Percentiles rank a stretch among this genome's conserved stretches.
Evolutionary conservation across 2,329 filamentous ascomycete genomes (phyloP).

Genomic region (Simplicillium aogashimaense): DNA sequence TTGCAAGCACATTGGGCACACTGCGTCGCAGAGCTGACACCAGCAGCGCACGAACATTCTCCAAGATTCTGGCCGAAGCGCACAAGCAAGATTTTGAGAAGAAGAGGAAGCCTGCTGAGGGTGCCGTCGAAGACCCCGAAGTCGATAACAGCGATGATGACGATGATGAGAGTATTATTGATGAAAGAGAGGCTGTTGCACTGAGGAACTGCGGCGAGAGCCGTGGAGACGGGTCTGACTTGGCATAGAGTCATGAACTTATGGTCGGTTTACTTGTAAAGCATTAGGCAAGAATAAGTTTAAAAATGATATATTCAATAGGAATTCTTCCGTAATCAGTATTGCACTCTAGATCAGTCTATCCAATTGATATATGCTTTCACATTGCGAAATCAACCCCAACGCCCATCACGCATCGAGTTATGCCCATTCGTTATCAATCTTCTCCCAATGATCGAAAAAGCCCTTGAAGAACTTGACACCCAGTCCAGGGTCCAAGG

Average conservation of each 20-base stretch:
- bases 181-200: slow-evolving; percentile 7
- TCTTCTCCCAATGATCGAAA: slow-evolving; percentile 73
- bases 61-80: slow-evolving; percentile 66
- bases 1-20: slow-evolving; percentile 11
- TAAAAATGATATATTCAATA: too few species aligned
- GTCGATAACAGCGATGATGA: slow-evolving; percentile 18
- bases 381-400: too few species aligned
- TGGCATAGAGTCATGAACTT: too few species aligned
- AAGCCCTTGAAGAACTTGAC: slow-evolving; percentile 86
- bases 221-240: not conserved
- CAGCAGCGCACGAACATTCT: slow-evolving; percentile 27
- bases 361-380: too few species aligned
- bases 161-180: slow-evolving; percentile 18
- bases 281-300: too few species aligned
- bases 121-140: slow-evolving; percentile 10
- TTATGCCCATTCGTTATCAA: slow-evolving; percentile 68
- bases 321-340: too few species aligned
- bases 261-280: too few species aligned
- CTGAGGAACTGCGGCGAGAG: not conserved
- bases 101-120: slow-evolving; percentile 38
- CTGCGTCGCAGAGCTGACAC: slow-evolving; percentile 23
- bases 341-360: too few species aligned
- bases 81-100: slow-evolving; percentile 91
- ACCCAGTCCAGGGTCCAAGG: slow-evolving; percentile 76
- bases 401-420: too few species aligned